Percentiles rank a stretch among this genome's conserved stretches.
phyloP scores from a whole-genome alignment of 164 flowering plant species.

The Kalanchoe fedtschenkoi region DNA sequence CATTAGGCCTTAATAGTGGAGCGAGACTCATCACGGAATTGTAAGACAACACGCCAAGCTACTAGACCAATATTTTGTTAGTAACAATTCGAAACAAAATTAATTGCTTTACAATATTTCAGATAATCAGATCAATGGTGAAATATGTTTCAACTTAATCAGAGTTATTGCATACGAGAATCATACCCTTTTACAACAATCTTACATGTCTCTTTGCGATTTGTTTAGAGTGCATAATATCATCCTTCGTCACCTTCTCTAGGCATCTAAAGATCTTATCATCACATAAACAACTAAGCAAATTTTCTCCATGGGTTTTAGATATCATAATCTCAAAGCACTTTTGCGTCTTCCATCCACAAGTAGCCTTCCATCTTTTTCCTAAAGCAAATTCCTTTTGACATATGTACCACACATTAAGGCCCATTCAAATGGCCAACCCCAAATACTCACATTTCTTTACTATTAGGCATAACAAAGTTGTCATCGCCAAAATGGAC shows the following conservation, averaged over 20 bases:
- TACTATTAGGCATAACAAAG: not conserved
- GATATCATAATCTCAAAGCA: not conserved
- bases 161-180: too few relatives aligned
- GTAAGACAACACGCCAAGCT: too few relatives aligned
- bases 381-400: conserved; percentile 33
- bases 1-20: too few relatives aligned
- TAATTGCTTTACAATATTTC: too few relatives aligned
- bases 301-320: not conserved
- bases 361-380: conserved; percentile 10
- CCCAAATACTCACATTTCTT: not conserved
- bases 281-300: not conserved
- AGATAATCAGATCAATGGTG: too few relatives aligned
- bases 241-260: not conserved
- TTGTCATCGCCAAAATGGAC: conserved; percentile 13
- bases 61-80: too few relatives aligned
- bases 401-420: conserved; percentile 9
- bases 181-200: not conserved
- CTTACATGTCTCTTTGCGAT: not conserved
- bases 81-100: too few relatives aligned
- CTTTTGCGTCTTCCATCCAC: not conserved
- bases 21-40: too few relatives aligned
- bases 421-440: conserved; percentile 11
- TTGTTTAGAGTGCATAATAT: not conserved
- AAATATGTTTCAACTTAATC: too few relatives aligned
- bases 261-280: not conserved